phyloP scores from a whole-genome alignment of 306 rosid species.

The Gastrolobium villosum region DNA sequence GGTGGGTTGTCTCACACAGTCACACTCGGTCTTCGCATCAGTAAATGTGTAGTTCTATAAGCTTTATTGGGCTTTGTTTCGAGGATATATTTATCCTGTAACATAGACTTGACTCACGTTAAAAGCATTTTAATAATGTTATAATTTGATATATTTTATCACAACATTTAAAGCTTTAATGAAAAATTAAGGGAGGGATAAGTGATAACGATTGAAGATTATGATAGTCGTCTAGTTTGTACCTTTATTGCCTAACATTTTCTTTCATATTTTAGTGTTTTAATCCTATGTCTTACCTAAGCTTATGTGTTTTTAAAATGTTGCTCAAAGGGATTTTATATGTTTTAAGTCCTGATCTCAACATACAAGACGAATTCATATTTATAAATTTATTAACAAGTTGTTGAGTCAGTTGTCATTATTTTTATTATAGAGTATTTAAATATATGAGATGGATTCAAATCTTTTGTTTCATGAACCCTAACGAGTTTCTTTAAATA shows the following conservation, averaged over 20 bases:
- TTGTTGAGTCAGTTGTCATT: background rate
- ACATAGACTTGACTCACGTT: too few relatives aligned
- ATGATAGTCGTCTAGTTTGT: background rate
- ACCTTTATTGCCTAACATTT: background rate
- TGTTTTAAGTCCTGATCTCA: background rate
- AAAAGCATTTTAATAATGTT: too few relatives aligned
- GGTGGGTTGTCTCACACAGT: constrained; percentile 47
- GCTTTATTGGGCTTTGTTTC: constrained; percentile 37
- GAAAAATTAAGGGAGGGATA: background rate
- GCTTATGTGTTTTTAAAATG: background rate
- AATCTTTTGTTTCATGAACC: background rate
- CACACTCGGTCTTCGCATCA: background rate
- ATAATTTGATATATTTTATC: background rate
- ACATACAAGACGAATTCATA: background rate
- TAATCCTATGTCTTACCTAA: too few relatives aligned
- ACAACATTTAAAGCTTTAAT: background rate
- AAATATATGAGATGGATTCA: too few relatives aligned
- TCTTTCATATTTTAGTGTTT: too few relatives aligned
- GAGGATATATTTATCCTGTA: too few relatives aligned
- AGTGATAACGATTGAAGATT: background rate
- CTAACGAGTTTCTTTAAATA: background rate
- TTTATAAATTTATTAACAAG: background rate
- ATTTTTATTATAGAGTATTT: background rate
- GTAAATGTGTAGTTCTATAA: background rate
- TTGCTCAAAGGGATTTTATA: background rate